These are phyloP conservation scores for Globisporangium nagaii DNA, from an alignment of 352 stramenopile genomes.

Conservation along the genomic window DNA sequence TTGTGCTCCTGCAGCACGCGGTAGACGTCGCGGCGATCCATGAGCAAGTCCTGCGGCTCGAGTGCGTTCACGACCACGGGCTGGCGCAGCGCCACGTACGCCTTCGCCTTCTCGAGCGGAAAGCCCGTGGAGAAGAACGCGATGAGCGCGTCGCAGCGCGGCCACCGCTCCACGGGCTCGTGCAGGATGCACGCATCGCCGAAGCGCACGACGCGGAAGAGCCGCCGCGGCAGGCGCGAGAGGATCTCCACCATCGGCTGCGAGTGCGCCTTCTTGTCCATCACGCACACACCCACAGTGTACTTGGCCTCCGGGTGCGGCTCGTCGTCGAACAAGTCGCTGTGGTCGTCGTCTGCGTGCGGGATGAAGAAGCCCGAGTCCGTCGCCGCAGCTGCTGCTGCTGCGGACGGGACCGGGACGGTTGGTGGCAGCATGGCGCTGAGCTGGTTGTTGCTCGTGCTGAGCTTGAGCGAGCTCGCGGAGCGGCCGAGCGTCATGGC, in stretches of 20 bases:
- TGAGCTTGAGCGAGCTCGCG: conserved; percentile 7
- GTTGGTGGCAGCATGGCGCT: conserved; percentile 3
- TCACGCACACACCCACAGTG: conserved; percentile 95
- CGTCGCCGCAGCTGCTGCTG: not conserved
- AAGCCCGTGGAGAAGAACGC: conserved; percentile 98
- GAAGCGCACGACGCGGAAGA: conserved; percentile 98
- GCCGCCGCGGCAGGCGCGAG: conserved; percentile 70
- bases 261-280: conserved; percentile 96
- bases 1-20: conserved; percentile 85
- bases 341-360: conserved; percentile 3
- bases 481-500: conserved; percentile 12
- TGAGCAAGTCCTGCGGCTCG: conserved; percentile 90
- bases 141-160: conserved; percentile 96
- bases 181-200: conserved; percentile 96
- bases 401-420: not conserved
- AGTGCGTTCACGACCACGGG: conserved; percentile 98
- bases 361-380: conserved; percentile 15
- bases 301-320: conserved; percentile 17
- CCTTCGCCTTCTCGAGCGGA: conserved; percentile 95
- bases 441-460: conserved; percentile 11
- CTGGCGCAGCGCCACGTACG: conserved; percentile 92
- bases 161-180: conserved; percentile 90
- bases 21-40: conserved; percentile 96
- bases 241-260: conserved; percentile 97
- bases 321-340: conserved; percentile 4